Base-by-base conservation (phyloP, 345 rosid genomes). In the Lepidium didymum region DNA sequence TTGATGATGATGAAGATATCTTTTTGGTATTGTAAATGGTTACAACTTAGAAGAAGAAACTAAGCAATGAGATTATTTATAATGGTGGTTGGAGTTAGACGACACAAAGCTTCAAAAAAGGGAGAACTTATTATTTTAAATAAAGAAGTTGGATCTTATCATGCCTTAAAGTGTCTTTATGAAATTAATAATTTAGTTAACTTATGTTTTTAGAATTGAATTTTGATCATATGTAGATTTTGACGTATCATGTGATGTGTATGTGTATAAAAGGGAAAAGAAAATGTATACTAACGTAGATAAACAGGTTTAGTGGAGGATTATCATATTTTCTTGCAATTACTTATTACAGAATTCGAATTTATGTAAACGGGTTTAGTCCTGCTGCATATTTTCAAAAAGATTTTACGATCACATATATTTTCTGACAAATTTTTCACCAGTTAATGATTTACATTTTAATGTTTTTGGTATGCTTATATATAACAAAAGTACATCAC, bases 21-120 rank as follows among this genome's bases (percentile, higher is more conserved):
- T 49, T 72, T 29, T 36, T 63, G 10, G 69, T 69, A 42, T 50
- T 89, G 81, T 77, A 81, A 81, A 78, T 80, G 86, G 65, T 64
- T 64, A 63, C 56, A 63, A 56, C 64, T 63, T 64, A 8, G 47
- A 31, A 66, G 16, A 36, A 59, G 61, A 57, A 66, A 65, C 55
- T 27, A 58, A 16, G 23, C 77, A 60, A 84, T 74, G 81, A 73
- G 83, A 81, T 81, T 35, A 84, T 89, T 84, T 89, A 89, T 89
- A 92, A 81, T 80, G 86, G 62, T 73, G 82, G 87, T 82, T 77
- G 84, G 87, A 61, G 57, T 51, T 51, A 55, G 11, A 38, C 10
- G 67, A 51, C 66, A 68, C 75, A 62, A 7, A 37, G 25, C 45
- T 34, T 40, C 44, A 12, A 42, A 75, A 56, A 59, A 25, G 45